Evolutionary conservation across 139 green algal genomes (phyloP).

Genomic region (Pleodorina starrii): DNA sequence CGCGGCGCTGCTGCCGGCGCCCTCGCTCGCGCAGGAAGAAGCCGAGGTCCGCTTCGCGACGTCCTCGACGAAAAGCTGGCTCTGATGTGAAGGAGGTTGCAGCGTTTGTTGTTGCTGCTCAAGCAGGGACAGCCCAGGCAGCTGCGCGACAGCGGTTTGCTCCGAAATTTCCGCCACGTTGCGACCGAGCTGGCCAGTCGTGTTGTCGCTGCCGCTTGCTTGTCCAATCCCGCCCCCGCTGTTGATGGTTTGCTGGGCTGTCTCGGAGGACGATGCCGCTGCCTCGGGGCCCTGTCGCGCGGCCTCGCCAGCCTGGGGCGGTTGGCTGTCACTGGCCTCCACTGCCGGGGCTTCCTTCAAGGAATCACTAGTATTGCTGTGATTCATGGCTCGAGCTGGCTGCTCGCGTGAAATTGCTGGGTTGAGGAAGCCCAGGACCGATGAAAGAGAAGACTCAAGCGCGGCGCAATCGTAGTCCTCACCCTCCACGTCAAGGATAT

Average conservation of each 20-base stretch:
- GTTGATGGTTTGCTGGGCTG: not conserved
- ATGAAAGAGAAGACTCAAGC: not conserved
- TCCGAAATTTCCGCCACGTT: not conserved
- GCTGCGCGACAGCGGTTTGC: not conserved
- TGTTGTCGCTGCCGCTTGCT: not conserved
- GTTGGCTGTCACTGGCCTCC: not conserved
- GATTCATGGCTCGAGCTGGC: not conserved
- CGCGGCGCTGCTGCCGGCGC: not conserved
- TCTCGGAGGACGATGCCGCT: not conserved
- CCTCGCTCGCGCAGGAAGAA: slow-evolving; percentile 15
- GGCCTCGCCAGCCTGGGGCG: not conserved
- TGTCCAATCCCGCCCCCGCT: not conserved
- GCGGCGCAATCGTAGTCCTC: not conserved
- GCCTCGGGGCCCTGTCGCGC: not conserved
- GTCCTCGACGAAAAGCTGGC: not conserved
- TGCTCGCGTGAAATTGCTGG: not conserved
- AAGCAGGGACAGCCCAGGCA: not conserved
- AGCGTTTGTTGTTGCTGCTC: not conserved
- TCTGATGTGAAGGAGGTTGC: too few relatives aligned
- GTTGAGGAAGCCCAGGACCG: slow-evolving; percentile 5
- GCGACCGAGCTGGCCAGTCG: not conserved
- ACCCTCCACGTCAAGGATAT: not conserved
- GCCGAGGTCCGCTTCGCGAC: not conserved
- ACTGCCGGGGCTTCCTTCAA: not conserved
- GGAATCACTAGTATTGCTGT: not conserved